Evolutionary conservation across 345 rosid species (phyloP), one percentile per base, ranked within the genome.

Genomic region (Noccaea bulbosa): DNA sequence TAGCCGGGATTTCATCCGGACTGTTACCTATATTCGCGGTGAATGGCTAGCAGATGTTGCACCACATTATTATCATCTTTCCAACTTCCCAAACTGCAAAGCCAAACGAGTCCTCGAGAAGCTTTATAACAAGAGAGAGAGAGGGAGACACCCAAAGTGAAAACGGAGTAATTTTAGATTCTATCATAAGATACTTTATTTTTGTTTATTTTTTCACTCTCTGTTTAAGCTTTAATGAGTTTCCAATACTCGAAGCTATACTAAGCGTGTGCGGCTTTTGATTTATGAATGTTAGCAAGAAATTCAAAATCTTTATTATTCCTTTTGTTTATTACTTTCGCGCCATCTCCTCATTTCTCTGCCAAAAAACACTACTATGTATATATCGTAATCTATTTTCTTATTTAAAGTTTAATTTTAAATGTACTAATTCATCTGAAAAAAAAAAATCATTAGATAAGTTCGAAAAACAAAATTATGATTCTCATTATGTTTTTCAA

Each of bases 291-390:
- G 2, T 49, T 5, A 35, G 59, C 5, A 39, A 38, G 38, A 50
- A 50, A 38, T 51, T 27, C 39, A 27, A 51, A 38, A 51, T 65
- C 60, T 51, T 51, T 14, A 65, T 24, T 51, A 39, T 65, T 39
- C 47, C 14, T 65, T 35, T 20, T 49, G 34, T 37, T 47, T 8
- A 20, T 49, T 64, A 34, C 30, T 15, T 55, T 55, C 7, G 12
- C 0, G 44, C 45, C 5, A 16, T 56, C 9, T 37, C 62, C 5
- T 57, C 6, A 11, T 17, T 17, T 17, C 20, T 17, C 20, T 17
- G 20, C 20, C 20, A 17, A 17, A 17, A 17, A 17, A 17, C 20
- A 17, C 20, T 17, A 17, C 20, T 17, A 17, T 17, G 20, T 17
- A 17, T 17, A 17, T 34, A 11, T 7, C 11, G 22, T 33, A 54